Evolutionary conservation across 1,139 yeast species (phyloP), one percentile per base, ranked within the genome.

Genomic region (Suhomyces bribrorum): DNA sequence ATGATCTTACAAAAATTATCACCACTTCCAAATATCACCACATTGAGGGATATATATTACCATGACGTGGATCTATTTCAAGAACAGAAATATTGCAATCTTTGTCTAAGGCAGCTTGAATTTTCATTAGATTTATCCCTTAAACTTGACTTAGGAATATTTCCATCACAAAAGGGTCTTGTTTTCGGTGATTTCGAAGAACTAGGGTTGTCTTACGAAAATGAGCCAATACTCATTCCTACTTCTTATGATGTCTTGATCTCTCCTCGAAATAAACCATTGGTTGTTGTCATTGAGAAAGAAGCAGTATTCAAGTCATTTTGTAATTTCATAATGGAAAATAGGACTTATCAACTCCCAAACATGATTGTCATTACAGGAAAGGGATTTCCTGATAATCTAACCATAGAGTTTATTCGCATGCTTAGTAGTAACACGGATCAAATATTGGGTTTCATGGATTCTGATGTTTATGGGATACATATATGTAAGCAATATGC

Each of bases 401-500:
- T 63, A 9, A 65, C 73, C 1, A 52, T 54, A 36, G 40, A 38
- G 14, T 64, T 64, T 40, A 11, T 29, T 4, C 5, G 79, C 37
- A 17, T 29, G 7, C 29, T 32, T 75, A 17, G 25, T 3, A n/a
- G 16, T 2, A 2, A 14, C 12, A 14, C 29, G 5, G 9, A 25
- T 5, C 13, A 24, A 17, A 76, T 61, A 3, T 31, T 54, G 11
- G 67, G 57, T 0, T 69, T 69, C 44, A 61, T 69, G 41, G 77
- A 71, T 57, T 75, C 86, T 5, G 95, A 86, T 54, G 80, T 87
- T 1, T 79, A 81, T 57, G 95, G 95, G 0, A 53, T 84, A 7
- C 70, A 73, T 47, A 86, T 86, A 14, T 67, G 75, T 46, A 62
- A 68, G 25, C 73, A 59, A 22, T 37, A 36, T 29, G 32, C 43